phyloP scores from a whole-genome alignment of 225 moss, liverwort and hornwort genomes.

The Rhytidiadelphus loreus region DNA sequence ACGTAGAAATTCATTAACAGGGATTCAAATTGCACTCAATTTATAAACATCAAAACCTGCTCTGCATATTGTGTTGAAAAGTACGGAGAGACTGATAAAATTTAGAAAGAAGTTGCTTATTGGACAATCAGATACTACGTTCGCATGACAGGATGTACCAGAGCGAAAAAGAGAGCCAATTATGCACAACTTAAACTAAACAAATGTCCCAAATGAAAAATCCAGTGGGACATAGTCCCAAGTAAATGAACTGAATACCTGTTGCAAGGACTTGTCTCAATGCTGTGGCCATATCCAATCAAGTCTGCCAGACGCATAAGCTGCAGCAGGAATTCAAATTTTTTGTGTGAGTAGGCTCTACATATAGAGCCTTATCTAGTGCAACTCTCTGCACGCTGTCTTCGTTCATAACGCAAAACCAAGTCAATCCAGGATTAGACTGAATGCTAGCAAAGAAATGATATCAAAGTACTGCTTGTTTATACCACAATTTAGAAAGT shows the following conservation, averaged over 20 bases:
- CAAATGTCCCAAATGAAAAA: neutral
- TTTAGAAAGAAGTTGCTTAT: neutral
- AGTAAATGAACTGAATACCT: conserved; percentile 52
- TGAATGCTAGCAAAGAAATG: neutral
- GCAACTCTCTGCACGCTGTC: neutral
- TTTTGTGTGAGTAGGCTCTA: neutral
- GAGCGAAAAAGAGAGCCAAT: neutral
- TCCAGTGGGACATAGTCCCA: too few species aligned
- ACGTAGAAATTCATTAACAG: neutral
- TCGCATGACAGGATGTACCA: neutral
- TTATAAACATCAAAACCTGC: neutral
- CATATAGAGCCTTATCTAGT: neutral
- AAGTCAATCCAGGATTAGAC: neutral
- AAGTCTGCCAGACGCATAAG: conserved; percentile 95
- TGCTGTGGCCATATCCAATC: conserved; percentile 86
- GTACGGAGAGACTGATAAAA: neutral
- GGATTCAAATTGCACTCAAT: neutral
- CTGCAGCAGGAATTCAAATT: conserved; percentile 33
- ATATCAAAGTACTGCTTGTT: neutral
- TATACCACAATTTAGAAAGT: too few species aligned
- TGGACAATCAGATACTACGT: neutral
- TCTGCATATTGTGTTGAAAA: neutral
- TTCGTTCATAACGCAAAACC: neutral
- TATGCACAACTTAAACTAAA: neutral
- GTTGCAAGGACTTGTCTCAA: conserved; percentile 94